Percentiles rank a stretch among this genome's conserved stretches.
Evolutionary conservation across 208 protist genomes (phyloP).

Genomic region (Leptomonas seymouri): DNA sequence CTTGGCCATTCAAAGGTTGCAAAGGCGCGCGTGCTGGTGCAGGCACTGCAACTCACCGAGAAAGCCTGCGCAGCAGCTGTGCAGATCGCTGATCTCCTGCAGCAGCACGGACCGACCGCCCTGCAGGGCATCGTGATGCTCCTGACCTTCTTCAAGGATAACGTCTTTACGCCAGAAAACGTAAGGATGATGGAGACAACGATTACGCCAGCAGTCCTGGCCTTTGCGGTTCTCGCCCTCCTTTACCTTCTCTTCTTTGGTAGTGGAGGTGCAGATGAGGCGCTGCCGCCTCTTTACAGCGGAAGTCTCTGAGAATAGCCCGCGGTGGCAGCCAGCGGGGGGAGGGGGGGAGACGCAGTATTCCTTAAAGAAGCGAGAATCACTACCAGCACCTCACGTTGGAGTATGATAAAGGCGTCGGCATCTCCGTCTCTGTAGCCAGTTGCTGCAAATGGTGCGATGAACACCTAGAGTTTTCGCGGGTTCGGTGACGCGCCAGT

Average conservation of each 20-base stretch:
- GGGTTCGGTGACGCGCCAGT: too few relatives aligned
- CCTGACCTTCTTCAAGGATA: slow-evolving; percentile 20
- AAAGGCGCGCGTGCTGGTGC: slow-evolving; percentile 6
- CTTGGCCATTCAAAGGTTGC: slow-evolving; percentile 8
- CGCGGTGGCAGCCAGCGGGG: background rate
- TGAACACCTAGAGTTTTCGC: too few relatives aligned
- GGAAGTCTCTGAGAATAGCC: slow-evolving; percentile 1
- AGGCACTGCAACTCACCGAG: slow-evolving; percentile 11
- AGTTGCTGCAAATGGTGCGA: too few relatives aligned
- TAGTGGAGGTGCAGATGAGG: slow-evolving; percentile 6
- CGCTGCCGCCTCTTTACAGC: slow-evolving; percentile 9
- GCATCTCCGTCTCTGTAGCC: too few relatives aligned
- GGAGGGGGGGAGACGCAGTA: background rate
- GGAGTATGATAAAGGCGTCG: too few relatives aligned
- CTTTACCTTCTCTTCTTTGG: slow-evolving; percentile 24
- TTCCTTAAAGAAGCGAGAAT: too few relatives aligned
- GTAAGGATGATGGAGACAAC: slow-evolving; percentile 33
- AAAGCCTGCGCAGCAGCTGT: background rate
- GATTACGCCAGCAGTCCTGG: slow-evolving; percentile 33
- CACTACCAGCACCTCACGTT: too few relatives aligned
- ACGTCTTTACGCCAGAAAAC: slow-evolving; percentile 40
- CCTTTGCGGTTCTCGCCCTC: slow-evolving; percentile 17
- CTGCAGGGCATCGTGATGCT: slow-evolving; percentile 9
- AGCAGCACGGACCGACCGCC: slow-evolving; percentile 29
- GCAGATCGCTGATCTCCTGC: slow-evolving; percentile 8